Evolutionary conservation across 176 grass and related monocot species (phyloP).

Genomic region (Oryza rufipogon): DNA sequence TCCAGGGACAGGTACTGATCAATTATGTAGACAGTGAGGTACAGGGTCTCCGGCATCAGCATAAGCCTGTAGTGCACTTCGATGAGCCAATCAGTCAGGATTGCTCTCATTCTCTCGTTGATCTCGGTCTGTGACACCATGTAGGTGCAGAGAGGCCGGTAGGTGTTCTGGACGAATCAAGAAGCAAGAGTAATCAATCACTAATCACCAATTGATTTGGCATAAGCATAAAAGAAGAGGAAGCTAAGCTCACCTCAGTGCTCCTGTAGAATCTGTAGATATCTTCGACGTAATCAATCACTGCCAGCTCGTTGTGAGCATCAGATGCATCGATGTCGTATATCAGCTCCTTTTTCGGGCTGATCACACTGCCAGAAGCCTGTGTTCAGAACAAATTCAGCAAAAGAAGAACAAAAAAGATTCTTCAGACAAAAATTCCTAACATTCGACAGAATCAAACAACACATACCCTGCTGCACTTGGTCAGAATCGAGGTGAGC

Average conservation of each 20-base stretch:
- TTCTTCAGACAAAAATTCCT: background rate
- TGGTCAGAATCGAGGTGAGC: conserved; percentile 27
- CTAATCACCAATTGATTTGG: background rate
- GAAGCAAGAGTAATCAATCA: background rate
- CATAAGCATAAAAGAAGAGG: background rate
- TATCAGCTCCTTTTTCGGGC: conserved; percentile 21
- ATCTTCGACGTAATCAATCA: conserved; percentile 76
- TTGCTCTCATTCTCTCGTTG: conserved; percentile 71
- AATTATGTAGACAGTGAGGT: conserved; percentile 72
- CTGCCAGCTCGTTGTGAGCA: conserved; percentile 67
- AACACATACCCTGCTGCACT: conserved; percentile 51
- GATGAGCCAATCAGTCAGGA: conserved; percentile 72
- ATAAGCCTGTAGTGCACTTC: conserved; percentile 72
- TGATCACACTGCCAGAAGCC: conserved; percentile 46
- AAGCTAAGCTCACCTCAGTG: conserved; percentile 60
- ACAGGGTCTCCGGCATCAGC: conserved; percentile 85
- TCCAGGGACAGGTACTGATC: conserved; percentile 70
- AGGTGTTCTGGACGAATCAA: conserved; percentile 53
- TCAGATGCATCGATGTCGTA: conserved; percentile 68
- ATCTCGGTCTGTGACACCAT: conserved; percentile 56
- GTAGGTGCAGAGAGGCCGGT: conserved; percentile 58
- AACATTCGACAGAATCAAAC: background rate
- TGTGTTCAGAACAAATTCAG: conserved; percentile 24
- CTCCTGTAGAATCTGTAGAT: conserved; percentile 80
- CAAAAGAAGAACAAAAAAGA: background rate